Evolutionary conservation across 495 filamentous ascomycete species (phyloP), one percentile per base, ranked within the genome.

Genomic region (Penicillium angulare): DNA sequence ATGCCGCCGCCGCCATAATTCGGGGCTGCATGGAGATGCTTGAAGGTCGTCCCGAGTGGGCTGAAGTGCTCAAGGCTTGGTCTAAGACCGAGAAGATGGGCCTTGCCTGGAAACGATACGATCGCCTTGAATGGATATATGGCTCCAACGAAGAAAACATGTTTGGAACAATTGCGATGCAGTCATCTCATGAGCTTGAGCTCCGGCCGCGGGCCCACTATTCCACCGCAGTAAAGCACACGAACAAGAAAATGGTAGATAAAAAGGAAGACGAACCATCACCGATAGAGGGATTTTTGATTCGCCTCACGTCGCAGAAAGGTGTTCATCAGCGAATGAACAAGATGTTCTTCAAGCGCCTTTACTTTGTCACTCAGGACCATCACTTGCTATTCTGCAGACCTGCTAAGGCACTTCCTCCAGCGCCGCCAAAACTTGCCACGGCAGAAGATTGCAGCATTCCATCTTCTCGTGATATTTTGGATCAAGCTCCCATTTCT

Each of bases 131-230:
- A 64, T 90, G 86, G 86, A 67, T 90, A 6, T 77, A 85, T 64
- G 86, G 86, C 15, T 71, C 67, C 5, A 85, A 87, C 43, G 86
- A 89, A 61, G 76, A 82, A 50, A 82, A 80, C 35, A 89, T 90
- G 86, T 87, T 88, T 55, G 86, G 86, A 4, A 79, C 84, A 0
- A 79, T 90, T 12, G 86, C 81, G 18, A 89, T 90, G 86, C 72
- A 82, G 55, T 81, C 76, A 34, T 85, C 86, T 0, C 86, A 90
- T 62, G 86, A 89, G 22, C 80, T 90, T 31, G 86, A 90, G 63
- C 66, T 90, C 29, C 75, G 86, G 15, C 86, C 86, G 8, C 86
- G 86, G 52, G 66, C 78, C 38, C 86, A 90, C 59, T 90, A 88
- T 53, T 75, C 82, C 7, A 86, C 84, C n/a, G 64, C 59, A 7